Evolutionary conservation across 2,329 filamentous ascomycete species (phyloP), one percentile per base, ranked within the genome.

Genomic region (Cladosporium sp.): DNA sequence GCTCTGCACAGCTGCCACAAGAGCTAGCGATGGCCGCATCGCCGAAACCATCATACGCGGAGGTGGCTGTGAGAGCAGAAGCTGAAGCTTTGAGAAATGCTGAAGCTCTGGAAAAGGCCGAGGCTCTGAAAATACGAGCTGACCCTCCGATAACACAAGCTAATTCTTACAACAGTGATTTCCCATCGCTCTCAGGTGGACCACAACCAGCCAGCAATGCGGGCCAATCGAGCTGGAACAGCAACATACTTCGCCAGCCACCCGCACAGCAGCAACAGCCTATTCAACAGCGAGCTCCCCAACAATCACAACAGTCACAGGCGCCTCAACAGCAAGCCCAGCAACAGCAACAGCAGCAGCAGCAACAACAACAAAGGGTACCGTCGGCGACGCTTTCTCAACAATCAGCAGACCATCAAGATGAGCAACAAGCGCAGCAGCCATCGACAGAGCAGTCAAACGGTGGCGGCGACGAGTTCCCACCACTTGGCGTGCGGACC

Each of bases 181-280:
- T 89, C 65, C 86, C 86, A 56, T 86, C 85, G 12, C 77, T 89
- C 71, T 87, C 85, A 53, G 84, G 84, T 65, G 81, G 82, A 21
- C 81, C 85, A 35, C 84, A 86, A 73, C 80, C 84, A 69, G 82
- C 84, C 65, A 84, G 81, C 66, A 82, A 44, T 72, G 75, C 58
- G 78, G 82, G 56, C 81, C 85, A 77, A 77, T 84, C 70, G 80
- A 85, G 73, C 84, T 85, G 84, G 68, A 87, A 86, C 71, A 83
- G 84, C 59, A 86, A 84, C 69, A 82, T 83, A 26, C 84, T 81
- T 65, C 81, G 86, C 71, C 83, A 76, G 72, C 76, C 50, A 16
- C 65, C 70, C 67, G 64, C 69, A 16, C 69, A 70, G 31, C 74
- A 58, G 55, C 77, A 84, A 83, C 69, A 81, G 21, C 64, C 83